Percentiles rank a stretch among this genome's conserved stretches.
phyloP scores from a whole-genome alignment of 345 rosid genomes.

The Reutealis trisperma region DNA sequence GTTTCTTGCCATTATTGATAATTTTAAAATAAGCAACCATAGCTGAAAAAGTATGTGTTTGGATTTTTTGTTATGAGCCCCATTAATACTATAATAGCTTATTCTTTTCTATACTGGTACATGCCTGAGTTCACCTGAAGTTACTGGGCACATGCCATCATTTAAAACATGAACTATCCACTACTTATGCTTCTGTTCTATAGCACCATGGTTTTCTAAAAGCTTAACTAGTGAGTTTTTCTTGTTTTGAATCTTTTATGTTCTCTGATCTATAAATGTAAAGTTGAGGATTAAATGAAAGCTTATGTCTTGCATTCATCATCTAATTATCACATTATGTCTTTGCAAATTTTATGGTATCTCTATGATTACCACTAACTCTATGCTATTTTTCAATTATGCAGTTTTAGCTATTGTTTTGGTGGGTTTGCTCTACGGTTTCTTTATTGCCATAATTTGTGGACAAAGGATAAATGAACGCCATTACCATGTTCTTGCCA shows the following conservation, averaged over 20 bases:
- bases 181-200: neutral
- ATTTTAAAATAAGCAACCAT: neutral
- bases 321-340: neutral
- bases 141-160: neutral
- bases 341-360: slow-evolving; percentile 4
- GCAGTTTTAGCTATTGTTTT: slow-evolving; percentile 89
- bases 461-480: slow-evolving; percentile 98
- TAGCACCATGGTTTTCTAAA: neutral
- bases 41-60: too few relatives aligned
- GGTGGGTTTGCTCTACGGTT: slow-evolving; percentile 97
- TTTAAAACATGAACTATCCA: neutral
- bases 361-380: neutral
- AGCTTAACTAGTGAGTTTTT: neutral
- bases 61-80: neutral
- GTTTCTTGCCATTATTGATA: too few relatives aligned
- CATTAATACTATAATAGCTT: too few relatives aligned
- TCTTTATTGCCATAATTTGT: slow-evolving; percentile 97
- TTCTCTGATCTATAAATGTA: neutral
- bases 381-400: slow-evolving; percentile 11
- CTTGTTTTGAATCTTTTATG: neutral
- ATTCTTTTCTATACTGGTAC: neutral
- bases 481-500: slow-evolving; percentile 96
- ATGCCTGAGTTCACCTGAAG: neutral
- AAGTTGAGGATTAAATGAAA: neutral
- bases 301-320: neutral